Percentiles rank a stretch among this genome's conserved stretches.
phyloP scores from a whole-genome alignment of 2,329 filamentous ascomycete species.

The Fusarium aywerte region DNA sequence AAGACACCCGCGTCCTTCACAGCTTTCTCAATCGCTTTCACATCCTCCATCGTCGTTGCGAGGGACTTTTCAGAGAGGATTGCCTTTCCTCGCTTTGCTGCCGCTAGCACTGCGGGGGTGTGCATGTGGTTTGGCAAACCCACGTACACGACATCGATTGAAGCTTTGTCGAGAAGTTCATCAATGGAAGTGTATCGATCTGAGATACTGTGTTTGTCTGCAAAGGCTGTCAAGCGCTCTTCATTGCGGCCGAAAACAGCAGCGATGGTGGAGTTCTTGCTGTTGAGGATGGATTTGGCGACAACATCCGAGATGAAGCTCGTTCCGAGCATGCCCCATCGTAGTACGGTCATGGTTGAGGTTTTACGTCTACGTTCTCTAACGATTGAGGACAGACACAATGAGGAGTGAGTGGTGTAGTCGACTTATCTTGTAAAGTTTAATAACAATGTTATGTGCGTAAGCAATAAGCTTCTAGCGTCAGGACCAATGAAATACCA shows the following conservation, averaged over 20 bases:
- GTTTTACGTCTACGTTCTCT: fast-evolving
- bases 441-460: not conserved
- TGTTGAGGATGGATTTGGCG: constrained; percentile 12
- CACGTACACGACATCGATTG: constrained; percentile 16
- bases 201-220: constrained; percentile 5
- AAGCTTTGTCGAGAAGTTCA: constrained; percentile 4
- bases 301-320: constrained; percentile 25
- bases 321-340: constrained; percentile 23
- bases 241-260: constrained; percentile 18
- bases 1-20: not conserved
- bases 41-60: constrained; percentile 14
- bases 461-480: not conserved
- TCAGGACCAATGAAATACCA: not conserved
- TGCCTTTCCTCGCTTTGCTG: constrained; percentile 20
- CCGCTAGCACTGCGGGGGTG: constrained; percentile 14
- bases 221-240: not conserved
- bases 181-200: constrained; percentile 12
- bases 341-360: not conserved
- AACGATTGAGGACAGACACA: fast-evolving
- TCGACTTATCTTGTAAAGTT: not conserved
- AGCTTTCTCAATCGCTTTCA: not conserved
- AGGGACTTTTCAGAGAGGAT: constrained; percentile 16
- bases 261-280: constrained; percentile 7
- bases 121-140: constrained; percentile 26
- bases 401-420: too few species aligned